Conservation (phyloP, 73 alveolate genomes). For the Stentor coeruleus region DNA sequence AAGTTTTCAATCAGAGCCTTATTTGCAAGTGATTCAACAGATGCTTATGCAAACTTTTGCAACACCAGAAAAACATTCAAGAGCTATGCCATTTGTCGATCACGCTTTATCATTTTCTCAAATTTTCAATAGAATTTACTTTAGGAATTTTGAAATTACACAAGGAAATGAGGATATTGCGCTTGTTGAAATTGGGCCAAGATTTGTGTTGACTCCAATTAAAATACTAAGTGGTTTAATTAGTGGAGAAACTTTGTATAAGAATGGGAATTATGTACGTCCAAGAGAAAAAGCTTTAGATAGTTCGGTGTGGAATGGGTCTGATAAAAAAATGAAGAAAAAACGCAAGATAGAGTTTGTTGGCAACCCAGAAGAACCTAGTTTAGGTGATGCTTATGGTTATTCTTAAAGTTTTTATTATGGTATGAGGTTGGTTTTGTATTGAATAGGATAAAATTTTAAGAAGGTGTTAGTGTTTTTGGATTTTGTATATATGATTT, state of each 20-base stretch:
- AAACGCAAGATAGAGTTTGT: no score
- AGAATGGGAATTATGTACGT: slow-evolving; percentile 79
- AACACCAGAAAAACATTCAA: slow-evolving; percentile 96
- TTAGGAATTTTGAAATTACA: slow-evolving; percentile 85
- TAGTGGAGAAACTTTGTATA: slow-evolving; percentile 89
- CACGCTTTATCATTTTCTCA: slow-evolving; percentile 79
- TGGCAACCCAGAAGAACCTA: no score
- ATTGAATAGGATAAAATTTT: no score
- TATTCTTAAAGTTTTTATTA: no score
- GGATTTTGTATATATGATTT: no score
- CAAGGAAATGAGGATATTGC: slow-evolving; percentile 64
- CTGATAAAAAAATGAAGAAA: no score
- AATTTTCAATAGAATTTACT: slow-evolving; percentile 79
- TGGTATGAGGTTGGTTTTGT: no score
- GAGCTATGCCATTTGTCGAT: slow-evolving; percentile 96
- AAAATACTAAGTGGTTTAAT: slow-evolving; percentile 81
- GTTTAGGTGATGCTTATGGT: no score
- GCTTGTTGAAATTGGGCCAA: slow-evolving; percentile 96
- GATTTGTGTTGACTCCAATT: slow-evolving; percentile 86
- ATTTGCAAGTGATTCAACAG: slow-evolving; percentile 76
- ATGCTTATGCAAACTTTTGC: slow-evolving; percentile 76
- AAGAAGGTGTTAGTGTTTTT: no score
- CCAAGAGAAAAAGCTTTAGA: slow-evolving; percentile 57
- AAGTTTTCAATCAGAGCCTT: slow-evolving; percentile 55
- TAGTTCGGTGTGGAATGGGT: no score